These are phyloP conservation scores for Colletotrichum zoysiae DNA, from an alignment of 2,329 filamentous ascomycete species.

Conservation along the genomic window DNA sequence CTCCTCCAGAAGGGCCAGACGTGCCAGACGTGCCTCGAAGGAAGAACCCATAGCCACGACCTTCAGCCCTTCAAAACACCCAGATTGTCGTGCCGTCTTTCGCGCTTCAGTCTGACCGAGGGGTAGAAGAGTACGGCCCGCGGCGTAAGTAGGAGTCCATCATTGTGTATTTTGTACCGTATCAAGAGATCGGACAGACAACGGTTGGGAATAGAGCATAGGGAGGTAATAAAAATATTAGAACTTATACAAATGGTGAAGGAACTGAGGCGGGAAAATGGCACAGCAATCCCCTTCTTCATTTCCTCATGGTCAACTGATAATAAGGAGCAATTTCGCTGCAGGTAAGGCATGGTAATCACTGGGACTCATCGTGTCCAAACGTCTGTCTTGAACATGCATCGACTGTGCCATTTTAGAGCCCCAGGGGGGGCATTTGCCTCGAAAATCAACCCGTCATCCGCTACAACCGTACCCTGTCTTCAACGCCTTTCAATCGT, in stretches of 20 bases:
- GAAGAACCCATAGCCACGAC: too few species aligned
- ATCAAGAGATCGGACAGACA: too few species aligned
- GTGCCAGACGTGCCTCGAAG: too few species aligned
- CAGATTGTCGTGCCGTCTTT: too few species aligned
- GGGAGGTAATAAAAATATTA: too few species aligned
- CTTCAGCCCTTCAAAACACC: too few species aligned
- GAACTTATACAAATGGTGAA: background rate
- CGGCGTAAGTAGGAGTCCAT: too few species aligned
- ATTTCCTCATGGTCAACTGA: rapidly evolving
- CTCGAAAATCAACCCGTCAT: conserved; percentile 9
- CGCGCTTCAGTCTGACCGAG: too few species aligned
- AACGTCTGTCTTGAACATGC: background rate
- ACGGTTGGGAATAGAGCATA: too few species aligned
- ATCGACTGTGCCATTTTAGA: background rate
- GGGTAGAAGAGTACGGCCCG: too few species aligned
- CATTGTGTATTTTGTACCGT: too few species aligned
- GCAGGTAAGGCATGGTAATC: background rate
- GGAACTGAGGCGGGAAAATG: background rate
- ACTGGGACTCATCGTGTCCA: background rate
- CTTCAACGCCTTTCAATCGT: conserved; percentile 21
- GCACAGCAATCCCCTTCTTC: background rate
- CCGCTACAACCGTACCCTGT: conserved; percentile 5
- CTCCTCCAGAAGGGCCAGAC: too few species aligned
- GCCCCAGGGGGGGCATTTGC: background rate
- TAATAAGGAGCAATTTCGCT: background rate